phyloP scores from a whole-genome alignment of 768 basidiomycete genomes.

The Tylopilus balloui region DNA sequence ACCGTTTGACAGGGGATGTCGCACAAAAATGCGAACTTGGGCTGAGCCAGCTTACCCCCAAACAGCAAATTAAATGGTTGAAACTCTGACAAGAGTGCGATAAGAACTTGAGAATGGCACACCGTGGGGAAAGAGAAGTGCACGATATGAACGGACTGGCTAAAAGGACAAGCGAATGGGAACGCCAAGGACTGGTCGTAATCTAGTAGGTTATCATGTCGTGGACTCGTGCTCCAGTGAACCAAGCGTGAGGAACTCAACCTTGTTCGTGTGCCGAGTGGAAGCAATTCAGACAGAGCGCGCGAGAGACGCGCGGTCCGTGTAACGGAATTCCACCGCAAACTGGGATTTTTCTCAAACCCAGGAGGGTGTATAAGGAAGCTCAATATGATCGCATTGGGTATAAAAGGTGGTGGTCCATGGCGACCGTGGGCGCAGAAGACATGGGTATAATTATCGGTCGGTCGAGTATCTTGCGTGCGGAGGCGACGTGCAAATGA shows the following conservation, averaged over 20 bases:
- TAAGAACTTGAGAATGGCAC: slow-evolving; percentile 13
- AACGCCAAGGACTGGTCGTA: slow-evolving; percentile 4
- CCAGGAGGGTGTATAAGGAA: background rate
- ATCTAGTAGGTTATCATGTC: background rate
- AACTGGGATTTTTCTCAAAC: slow-evolving; percentile 1
- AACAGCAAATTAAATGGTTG: slow-evolving; percentile 11
- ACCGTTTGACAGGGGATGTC: slow-evolving; percentile 1
- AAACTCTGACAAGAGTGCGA: slow-evolving; percentile 8
- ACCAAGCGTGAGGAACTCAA: slow-evolving; percentile 9
- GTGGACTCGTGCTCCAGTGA: background rate
- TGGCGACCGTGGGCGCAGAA: background rate
- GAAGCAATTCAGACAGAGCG: background rate
- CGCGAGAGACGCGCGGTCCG: background rate
- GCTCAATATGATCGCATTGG: background rate
- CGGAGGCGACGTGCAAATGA: background rate
- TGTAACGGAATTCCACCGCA: background rate
- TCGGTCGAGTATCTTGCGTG: background rate
- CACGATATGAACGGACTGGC: background rate
- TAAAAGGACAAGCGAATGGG: background rate
- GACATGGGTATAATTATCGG: background rate
- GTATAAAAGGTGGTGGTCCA: background rate
- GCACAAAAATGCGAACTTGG: background rate
- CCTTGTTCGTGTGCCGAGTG: slow-evolving; percentile 8
- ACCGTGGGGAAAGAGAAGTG: slow-evolving; percentile 11
- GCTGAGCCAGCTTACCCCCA: background rate